phyloP scores from a whole-genome alignment of 2,329 filamentous ascomycete genomes.

The Pyricularia sp. region DNA sequence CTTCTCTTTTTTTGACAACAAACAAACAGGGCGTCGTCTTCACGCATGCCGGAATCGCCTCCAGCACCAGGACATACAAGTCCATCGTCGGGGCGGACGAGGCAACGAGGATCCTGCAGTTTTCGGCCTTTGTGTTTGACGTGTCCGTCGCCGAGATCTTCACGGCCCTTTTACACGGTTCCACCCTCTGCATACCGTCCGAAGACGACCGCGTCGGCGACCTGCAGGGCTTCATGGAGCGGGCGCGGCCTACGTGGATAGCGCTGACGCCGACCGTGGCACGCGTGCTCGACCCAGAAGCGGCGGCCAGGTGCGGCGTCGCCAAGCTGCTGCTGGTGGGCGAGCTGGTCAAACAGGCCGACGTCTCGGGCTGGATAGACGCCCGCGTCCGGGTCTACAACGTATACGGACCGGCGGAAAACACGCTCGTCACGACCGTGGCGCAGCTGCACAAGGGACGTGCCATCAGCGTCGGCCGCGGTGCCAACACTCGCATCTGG shows the following conservation, averaged over 20 bases:
- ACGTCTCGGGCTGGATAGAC: neutral
- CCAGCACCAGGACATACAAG: neutral
- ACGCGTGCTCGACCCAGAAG: neutral
- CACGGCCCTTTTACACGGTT: neutral
- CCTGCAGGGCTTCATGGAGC: neutral
- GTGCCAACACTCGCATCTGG: constrained; percentile 18
- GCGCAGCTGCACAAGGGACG: neutral
- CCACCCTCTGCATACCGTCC: neutral
- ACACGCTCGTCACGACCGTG: constrained; percentile 7
- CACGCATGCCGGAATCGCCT: neutral
- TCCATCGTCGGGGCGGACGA: no score
- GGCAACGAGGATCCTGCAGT: neutral
- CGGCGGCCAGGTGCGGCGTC: neutral
- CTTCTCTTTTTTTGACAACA: no score
- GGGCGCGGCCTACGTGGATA: neutral
- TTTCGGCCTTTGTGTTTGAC: neutral
- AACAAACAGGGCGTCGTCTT: neutral
- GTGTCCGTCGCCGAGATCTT: neutral
- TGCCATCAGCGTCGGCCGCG: constrained; percentile 2
- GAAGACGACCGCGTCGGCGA: neutral
- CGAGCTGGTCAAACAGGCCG: neutral
- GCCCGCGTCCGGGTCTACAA: constrained; percentile 13
- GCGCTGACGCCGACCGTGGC: neutral
- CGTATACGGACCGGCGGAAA: constrained; percentile 22
- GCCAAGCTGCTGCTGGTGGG: neutral